Conservation (phyloP, 768 basidiomycete genomes). For the Psilocybe sp. region DNA sequence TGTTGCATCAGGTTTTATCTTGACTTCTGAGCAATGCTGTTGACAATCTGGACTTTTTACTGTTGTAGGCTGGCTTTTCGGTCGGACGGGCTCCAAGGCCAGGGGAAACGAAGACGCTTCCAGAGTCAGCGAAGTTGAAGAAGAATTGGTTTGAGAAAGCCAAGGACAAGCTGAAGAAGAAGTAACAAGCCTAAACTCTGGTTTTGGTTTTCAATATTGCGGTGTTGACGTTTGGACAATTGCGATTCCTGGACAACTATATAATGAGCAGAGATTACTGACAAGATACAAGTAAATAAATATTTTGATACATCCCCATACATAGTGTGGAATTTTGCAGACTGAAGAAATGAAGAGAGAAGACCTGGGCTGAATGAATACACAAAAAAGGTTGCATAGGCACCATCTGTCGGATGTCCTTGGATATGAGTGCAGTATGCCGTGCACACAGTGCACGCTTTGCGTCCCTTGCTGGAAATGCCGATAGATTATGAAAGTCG, state of each 20-base stretch:
- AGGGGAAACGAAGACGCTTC: neutral
- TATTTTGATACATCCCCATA: constrained; percentile 3
- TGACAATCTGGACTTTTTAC: neutral
- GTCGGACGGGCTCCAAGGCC: constrained; percentile 25
- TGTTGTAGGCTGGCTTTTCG: constrained; percentile 30
- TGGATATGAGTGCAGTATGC: too few species aligned
- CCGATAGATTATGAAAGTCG: too few species aligned
- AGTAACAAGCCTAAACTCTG: neutral
- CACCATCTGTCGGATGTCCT: too few species aligned
- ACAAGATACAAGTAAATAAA: neutral
- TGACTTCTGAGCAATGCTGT: neutral
- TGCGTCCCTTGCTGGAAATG: too few species aligned
- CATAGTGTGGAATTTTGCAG: too few species aligned
- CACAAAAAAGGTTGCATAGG: too few species aligned
- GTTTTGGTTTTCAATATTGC: neutral
- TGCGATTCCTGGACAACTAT: neutral
- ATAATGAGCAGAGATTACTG: neutral
- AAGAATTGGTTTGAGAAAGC: neutral
- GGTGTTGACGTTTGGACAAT: neutral
- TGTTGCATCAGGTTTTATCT: too few species aligned
- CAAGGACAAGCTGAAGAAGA: neutral
- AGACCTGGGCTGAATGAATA: too few species aligned
- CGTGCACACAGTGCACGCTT: too few species aligned
- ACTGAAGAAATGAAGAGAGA: too few species aligned
- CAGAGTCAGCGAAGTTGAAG: constrained; percentile 1